Evolutionary conservation across 169 alveolate species (phyloP), one percentile per base, ranked within the genome.

Genomic region (Eimeria necatrix): DNA sequence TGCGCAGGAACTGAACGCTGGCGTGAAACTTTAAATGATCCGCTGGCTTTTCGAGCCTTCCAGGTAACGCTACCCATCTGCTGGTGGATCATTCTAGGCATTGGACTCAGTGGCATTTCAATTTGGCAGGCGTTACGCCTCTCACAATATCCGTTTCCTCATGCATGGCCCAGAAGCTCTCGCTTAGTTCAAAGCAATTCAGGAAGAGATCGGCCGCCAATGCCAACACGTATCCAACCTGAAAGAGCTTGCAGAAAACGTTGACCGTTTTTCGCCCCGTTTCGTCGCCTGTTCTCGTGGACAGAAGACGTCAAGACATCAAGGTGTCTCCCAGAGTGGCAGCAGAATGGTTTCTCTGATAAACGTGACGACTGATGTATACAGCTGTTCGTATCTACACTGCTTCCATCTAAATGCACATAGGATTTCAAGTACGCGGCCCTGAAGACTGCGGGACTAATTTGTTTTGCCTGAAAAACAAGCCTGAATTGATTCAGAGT

Each of bases 91-190:
- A 26, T 84, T 16, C 56, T 84, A 9, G 91, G 91, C 91, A 59
- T 84, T 20, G 59, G 76, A 53, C 60, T 84, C 32, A 41, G 78
- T 24, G 49, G 20, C 20, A 18, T 84, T 52, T 84, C 56, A 26
- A 51, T 84, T 59, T 84, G 91, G 91, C 91, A 84, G 20, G 91
- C 91, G n/a, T 51, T 84, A 20, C 78, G 78, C 78, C 91, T 84
- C 26, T 74, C 91, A 16, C 91, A 84, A 46, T 53, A 84, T 26
- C 80, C 74, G 2, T 53, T 68, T 4, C 78, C 91, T 9, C 78
- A 26, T 49, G 18, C 32, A 16, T 49, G 56, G 49, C 3, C 91
- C 80, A 56, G 53, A 84, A 84, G 78, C 64, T 84, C 91, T 18
- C 91, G 91, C 48, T 41, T 59, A 64, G 76, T 32, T 56, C 91